Percentiles rank a stretch among this genome's conserved stretches.
Conservation (phyloP, 441 rosid genomes). For the Aleurites moluccanus region DNA sequence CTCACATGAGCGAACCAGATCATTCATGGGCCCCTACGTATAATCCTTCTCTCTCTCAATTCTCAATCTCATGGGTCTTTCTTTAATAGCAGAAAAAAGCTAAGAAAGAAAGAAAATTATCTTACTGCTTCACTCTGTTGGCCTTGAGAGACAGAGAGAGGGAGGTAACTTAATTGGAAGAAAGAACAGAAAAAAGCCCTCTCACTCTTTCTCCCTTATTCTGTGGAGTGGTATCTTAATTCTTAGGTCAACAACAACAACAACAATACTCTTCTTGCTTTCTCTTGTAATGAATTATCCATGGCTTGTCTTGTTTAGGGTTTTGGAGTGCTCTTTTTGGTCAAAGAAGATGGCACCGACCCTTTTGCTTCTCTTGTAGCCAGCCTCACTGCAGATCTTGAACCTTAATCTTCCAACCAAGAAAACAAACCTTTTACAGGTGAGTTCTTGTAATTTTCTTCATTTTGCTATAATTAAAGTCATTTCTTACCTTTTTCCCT, state of each 20-base stretch:
- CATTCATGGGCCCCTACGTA: conserved; percentile 85
- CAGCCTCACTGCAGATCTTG: conserved; percentile 43
- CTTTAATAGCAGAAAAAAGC: conserved; percentile 11
- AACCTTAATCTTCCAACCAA: conserved; percentile 16
- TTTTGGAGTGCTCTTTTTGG: conserved; percentile 27
- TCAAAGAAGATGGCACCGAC: conserved; percentile 59
- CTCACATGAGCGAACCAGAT: conserved; percentile 96
- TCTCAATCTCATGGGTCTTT: conserved; percentile 21
- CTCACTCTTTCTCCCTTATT: neutral
- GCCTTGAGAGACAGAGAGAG: neutral
- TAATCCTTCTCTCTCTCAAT: conserved; percentile 15
- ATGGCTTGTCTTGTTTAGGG: conserved; percentile 43
- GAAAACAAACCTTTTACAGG: conserved; percentile 27
- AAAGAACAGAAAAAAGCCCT: neutral
- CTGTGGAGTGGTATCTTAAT: neutral
- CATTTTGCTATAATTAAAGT: conserved; percentile 13
- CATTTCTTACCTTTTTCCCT: conserved; percentile 25
- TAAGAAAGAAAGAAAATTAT: neutral
- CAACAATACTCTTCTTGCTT: neutral
- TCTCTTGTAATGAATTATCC: conserved; percentile 23
- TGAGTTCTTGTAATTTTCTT: conserved; percentile 22
- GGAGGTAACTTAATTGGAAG: neutral
- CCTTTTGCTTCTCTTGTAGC: conserved; percentile 27
- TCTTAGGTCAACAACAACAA: conserved; percentile 32
- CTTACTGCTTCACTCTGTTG: neutral